Evolutionary conservation across 192 early-diverging fungal species (phyloP).

Genomic region (Backusella sp.): DNA sequence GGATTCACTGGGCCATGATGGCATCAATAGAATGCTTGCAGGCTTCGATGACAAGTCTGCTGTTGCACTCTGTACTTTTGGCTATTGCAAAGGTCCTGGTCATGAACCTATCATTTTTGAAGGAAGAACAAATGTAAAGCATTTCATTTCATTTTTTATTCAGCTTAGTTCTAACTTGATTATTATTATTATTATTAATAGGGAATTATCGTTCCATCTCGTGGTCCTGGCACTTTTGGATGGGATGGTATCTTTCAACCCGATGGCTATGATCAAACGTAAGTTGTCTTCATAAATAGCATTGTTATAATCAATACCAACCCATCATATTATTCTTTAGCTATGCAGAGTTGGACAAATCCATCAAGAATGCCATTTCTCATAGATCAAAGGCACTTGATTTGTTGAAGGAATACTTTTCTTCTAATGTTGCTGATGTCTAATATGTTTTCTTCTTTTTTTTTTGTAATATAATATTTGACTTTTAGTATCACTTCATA

Average conservation of each 20-base stretch:
- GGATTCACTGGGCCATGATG: slow-evolving; percentile 73
- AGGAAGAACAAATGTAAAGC: slow-evolving; percentile 63
- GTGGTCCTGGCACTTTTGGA: slow-evolving; percentile 85
- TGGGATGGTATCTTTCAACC: slow-evolving; percentile 98
- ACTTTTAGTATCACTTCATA: background rate
- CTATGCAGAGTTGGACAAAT: slow-evolving; percentile 88
- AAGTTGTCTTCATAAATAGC: background rate
- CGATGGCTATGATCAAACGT: slow-evolving; percentile 65
- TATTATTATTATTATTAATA: background rate
- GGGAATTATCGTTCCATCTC: slow-evolving; percentile 84
- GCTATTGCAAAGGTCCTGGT: slow-evolving; percentile 79
- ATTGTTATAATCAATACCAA: background rate
- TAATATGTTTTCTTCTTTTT: background rate
- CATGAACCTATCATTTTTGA: slow-evolving; percentile 87
- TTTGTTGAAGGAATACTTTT: slow-evolving; percentile 62
- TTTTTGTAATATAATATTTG: background rate
- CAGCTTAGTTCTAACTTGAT: background rate
- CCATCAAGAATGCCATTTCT: slow-evolving; percentile 86
- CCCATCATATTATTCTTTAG: slow-evolving; percentile 36
- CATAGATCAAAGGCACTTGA: slow-evolving; percentile 81
- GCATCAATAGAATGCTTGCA: slow-evolving; percentile 77
- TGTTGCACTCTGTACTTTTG: slow-evolving; percentile 90
- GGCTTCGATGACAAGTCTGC: slow-evolving; percentile 91
- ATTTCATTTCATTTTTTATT: background rate
- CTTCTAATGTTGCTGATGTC: background rate